Conservation (phyloP, 192 early-diverging fungal species). For the Backusella westeae region DNA sequence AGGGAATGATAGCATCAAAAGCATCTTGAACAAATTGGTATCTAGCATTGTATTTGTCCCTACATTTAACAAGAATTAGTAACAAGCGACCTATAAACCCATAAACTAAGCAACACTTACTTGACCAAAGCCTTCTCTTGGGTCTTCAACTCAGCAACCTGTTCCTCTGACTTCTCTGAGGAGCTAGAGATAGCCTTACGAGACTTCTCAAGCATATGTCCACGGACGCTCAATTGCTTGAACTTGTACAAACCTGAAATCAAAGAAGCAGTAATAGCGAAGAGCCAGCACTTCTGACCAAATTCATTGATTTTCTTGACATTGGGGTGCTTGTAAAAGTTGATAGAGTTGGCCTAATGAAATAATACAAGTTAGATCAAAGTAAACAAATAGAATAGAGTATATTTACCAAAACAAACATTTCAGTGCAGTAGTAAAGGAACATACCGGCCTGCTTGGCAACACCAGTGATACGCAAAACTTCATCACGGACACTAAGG, state of each 20-base stretch:
- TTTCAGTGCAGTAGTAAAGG: constrained; percentile 62
- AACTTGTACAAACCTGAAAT: constrained; percentile 66
- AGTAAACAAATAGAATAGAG: neutral
- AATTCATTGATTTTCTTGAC: constrained; percentile 59
- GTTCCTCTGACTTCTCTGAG: constrained; percentile 33
- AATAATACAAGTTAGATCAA: neutral
- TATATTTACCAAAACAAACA: constrained; percentile 59
- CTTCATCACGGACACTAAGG: constrained; percentile 53
- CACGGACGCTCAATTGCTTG: constrained; percentile 47
- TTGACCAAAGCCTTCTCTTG: constrained; percentile 43
- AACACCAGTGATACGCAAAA: constrained; percentile 49
- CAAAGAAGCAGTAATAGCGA: constrained; percentile 60
- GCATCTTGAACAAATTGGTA: constrained; percentile 62
- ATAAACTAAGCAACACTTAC: constrained; percentile 29
- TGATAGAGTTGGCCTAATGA: constrained; percentile 20
- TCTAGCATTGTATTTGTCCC: constrained; percentile 51
- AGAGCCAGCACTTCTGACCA: constrained; percentile 67
- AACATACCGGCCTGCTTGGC: constrained; percentile 59
- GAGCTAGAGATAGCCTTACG: constrained; percentile 13
- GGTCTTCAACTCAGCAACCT: constrained; percentile 32
- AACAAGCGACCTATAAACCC: neutral
- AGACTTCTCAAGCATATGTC: constrained; percentile 35
- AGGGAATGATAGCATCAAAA: constrained; percentile 70
- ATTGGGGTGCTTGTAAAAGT: constrained; percentile 34
- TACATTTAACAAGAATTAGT: constrained; percentile 28